Percentiles rank a stretch among this genome's conserved stretches.
phyloP scores from a whole-genome alignment of 2,329 filamentous ascomycete genomes.

The Fusarium clavum region DNA sequence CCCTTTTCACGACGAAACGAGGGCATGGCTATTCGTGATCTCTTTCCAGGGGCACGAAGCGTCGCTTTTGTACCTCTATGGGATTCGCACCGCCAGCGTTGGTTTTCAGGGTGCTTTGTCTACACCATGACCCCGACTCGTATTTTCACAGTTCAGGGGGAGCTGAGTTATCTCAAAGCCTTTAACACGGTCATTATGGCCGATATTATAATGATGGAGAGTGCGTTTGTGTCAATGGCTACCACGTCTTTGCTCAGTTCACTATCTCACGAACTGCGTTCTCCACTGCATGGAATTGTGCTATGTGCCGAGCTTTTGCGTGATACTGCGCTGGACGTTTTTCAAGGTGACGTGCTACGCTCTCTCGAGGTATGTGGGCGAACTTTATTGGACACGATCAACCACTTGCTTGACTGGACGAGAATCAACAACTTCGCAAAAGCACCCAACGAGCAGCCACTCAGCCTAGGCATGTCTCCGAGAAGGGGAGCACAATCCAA shows the following conservation, averaged over 20 bases:
- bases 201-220: constrained; percentile 61
- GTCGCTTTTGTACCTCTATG: constrained; percentile 62
- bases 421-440: constrained; percentile 61
- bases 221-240: constrained; percentile 55
- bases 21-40: constrained; percentile 44
- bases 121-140: constrained; percentile 60
- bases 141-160: constrained; percentile 59
- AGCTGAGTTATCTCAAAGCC: constrained; percentile 62
- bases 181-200: constrained; percentile 68
- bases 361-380: constrained; percentile 63
- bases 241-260: constrained; percentile 70
- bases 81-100: constrained; percentile 59
- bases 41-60: constrained; percentile 59
- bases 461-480: background rate
- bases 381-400: constrained; percentile 65
- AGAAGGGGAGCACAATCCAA: background rate
- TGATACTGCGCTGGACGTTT: constrained; percentile 60
- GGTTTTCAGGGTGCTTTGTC: constrained; percentile 62
- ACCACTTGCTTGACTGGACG: constrained; percentile 65
- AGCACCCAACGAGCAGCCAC: background rate
- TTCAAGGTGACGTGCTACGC: constrained; percentile 61
- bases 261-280: constrained; percentile 71
- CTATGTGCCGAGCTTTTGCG: constrained; percentile 64
- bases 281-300: constrained; percentile 70
- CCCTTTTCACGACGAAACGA: constrained; percentile 35